Conservation (phyloP, 208 protist species). For the Paratrypanosoma confusum region DNA sequence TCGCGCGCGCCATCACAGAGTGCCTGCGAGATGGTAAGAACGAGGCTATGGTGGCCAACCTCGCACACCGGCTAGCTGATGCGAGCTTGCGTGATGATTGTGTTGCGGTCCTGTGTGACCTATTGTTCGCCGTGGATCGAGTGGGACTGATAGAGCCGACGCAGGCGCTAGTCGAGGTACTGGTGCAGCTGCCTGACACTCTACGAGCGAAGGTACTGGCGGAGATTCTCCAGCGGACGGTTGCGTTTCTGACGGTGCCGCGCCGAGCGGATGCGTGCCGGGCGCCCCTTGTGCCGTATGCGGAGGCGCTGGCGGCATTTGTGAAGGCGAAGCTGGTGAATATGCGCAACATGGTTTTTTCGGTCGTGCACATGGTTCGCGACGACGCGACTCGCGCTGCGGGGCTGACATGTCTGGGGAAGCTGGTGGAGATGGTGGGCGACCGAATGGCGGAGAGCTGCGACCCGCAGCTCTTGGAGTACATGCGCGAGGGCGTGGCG, state of each 20-base stretch:
- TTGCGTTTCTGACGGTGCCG: slow-evolving; percentile 51
- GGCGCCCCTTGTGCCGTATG: slow-evolving; percentile 56
- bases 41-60: slow-evolving; percentile 41
- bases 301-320: slow-evolving; percentile 66
- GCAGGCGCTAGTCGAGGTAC: slow-evolving; percentile 49
- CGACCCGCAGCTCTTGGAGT: slow-evolving; percentile 38
- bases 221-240: slow-evolving; percentile 60
- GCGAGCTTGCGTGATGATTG: slow-evolving; percentile 29
- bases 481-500: slow-evolving; percentile 31
- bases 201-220: slow-evolving; percentile 24
- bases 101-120: slow-evolving; percentile 56
- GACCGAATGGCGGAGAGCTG: slow-evolving; percentile 33
- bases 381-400: slow-evolving; percentile 60
- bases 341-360: slow-evolving; percentile 38
- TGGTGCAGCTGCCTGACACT: slow-evolving; percentile 41
- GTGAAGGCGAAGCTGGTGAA: slow-evolving; percentile 51
- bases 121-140: slow-evolving; percentile 57
- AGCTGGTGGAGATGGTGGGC: slow-evolving; percentile 70
- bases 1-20: slow-evolving; percentile 39
- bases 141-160: slow-evolving; percentile 37
- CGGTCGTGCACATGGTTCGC: slow-evolving; percentile 63
- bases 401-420: slow-evolving; percentile 75
- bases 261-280: slow-evolving; percentile 69
- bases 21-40: slow-evolving; percentile 37
- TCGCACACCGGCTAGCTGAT: slow-evolving; percentile 40